Evolutionary conservation across 2,329 filamentous ascomycete species (phyloP).

Genomic region (Grosmannia clavigera): DNA sequence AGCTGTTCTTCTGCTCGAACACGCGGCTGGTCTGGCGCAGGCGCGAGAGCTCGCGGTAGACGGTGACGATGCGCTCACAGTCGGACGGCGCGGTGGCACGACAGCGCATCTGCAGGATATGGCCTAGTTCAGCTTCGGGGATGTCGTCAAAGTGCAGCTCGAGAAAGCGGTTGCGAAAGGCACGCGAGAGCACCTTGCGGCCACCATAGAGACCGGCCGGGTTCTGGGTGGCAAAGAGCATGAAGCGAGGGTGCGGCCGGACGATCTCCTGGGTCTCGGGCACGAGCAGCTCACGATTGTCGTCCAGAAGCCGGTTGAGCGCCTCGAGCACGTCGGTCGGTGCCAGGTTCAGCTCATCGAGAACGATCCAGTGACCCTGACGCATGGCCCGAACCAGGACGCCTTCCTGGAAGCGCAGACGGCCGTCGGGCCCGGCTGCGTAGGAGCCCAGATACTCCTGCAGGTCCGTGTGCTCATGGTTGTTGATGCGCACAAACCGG

Average conservation of each 20-base stretch:
- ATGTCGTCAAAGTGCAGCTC: constrained; percentile 98
- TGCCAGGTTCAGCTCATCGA: constrained; percentile 93
- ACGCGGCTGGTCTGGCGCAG: constrained; percentile 80
- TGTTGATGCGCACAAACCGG: constrained; percentile 97
- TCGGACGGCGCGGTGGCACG: constrained; percentile 81
- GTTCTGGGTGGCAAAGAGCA: constrained; percentile 97
- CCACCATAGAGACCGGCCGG: constrained; percentile 92
- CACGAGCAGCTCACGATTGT: constrained; percentile 90
- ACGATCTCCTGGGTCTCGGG: constrained; percentile 94
- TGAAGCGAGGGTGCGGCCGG: constrained; percentile 85
- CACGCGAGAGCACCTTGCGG: constrained; percentile 81
- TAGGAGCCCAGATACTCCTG: constrained; percentile 97
- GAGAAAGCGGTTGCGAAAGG: constrained; percentile 92
- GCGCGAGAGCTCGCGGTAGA: constrained; percentile 85
- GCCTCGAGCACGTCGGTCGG: constrained; percentile 96
- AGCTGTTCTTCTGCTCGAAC: constrained; percentile 95
- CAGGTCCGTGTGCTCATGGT: constrained; percentile 96
- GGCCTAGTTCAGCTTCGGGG: constrained; percentile 83
- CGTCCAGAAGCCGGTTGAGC: constrained; percentile 85
- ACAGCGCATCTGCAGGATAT: constrained; percentile 78
- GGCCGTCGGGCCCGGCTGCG: constrained; percentile 72
- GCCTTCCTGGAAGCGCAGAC: constrained; percentile 83
- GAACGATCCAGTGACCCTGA: constrained; percentile 92
- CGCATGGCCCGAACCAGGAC: constrained; percentile 84
- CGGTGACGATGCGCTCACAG: constrained; percentile 78